phyloP scores from a whole-genome alignment of 2,329 filamentous ascomycete genomes.

The Daldinia sp. region DNA sequence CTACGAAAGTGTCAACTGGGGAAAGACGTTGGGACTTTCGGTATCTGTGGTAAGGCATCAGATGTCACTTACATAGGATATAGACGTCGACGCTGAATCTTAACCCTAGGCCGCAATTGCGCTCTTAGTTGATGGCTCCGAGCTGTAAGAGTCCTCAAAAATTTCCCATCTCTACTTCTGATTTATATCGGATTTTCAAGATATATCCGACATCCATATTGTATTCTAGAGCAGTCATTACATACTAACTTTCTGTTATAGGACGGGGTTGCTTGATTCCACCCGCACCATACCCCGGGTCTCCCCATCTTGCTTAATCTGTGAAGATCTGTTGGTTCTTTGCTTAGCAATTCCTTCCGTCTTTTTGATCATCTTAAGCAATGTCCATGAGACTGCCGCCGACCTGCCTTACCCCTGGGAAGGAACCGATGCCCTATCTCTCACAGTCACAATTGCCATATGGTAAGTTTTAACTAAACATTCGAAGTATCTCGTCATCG shows the following conservation, averaged over 20 bases:
- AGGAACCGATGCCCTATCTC: slow-evolving; percentile 22
- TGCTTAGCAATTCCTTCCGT: slow-evolving; percentile 33
- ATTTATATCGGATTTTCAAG: background rate
- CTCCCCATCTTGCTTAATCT: slow-evolving; percentile 23
- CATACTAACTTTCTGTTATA: slow-evolving; percentile 2
- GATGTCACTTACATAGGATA: background rate
- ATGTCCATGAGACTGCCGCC: background rate
- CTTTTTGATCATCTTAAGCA: slow-evolving; percentile 22
- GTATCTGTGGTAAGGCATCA: slow-evolving; percentile 29
- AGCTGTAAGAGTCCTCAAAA: slow-evolving; percentile 20
- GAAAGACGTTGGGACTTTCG: slow-evolving; percentile 35
- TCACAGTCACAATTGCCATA: slow-evolving; percentile 25
- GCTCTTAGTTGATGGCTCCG: slow-evolving; percentile 32
- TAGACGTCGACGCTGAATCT: slow-evolving; percentile 10
- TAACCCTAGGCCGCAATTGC: slow-evolving; percentile 28
- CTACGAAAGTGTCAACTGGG: slow-evolving; percentile 37
- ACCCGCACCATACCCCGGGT: slow-evolving; percentile 35
- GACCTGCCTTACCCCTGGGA: slow-evolving; percentile 29
- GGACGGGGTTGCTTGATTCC: slow-evolving; percentile 32
- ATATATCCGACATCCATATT: background rate
- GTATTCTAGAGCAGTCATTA: background rate
- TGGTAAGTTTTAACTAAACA: slow-evolving; percentile 23
- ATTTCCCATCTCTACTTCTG: background rate
- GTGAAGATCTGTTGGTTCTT: slow-evolving; percentile 30
- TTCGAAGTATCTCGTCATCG: background rate